These are phyloP conservation scores for Coemansia sp. DNA, from an alignment of 192 early-diverging fungal species.

Conservation along the genomic window DNA sequence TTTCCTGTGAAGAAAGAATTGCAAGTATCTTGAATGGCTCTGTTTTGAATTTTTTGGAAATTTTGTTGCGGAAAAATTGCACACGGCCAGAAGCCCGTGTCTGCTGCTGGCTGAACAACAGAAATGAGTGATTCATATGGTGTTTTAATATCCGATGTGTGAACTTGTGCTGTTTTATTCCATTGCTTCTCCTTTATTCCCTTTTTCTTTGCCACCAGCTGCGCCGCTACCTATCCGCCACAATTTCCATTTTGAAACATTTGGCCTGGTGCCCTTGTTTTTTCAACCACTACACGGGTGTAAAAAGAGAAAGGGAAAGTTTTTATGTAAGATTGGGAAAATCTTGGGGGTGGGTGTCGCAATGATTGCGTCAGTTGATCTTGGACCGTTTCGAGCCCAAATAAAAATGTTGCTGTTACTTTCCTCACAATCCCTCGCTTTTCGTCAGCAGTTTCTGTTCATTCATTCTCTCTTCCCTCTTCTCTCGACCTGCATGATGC, in stretches of 20 bases:
- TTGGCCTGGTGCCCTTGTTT: too few relatives aligned
- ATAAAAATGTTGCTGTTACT: too few relatives aligned
- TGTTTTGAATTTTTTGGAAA: not conserved
- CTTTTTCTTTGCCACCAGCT: not conserved
- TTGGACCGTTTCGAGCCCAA: too few relatives aligned
- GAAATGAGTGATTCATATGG: slow-evolving; percentile 5
- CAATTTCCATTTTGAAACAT: not conserved
- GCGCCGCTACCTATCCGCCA: not conserved
- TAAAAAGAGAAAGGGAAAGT: too few relatives aligned
- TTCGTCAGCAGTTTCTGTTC: too few relatives aligned
- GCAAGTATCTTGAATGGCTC: not conserved
- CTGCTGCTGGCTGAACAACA: not conserved
- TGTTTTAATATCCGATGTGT: slow-evolving; percentile 6
- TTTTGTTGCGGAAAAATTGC: not conserved
- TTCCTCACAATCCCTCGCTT: too few relatives aligned
- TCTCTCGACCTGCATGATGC: too few relatives aligned
- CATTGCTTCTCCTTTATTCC: not conserved
- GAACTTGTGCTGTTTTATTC: not conserved
- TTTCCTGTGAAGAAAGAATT: not conserved
- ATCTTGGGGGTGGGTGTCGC: too few relatives aligned
- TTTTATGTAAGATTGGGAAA: too few relatives aligned
- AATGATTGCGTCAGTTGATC: too few relatives aligned
- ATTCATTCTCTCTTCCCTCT: too few relatives aligned
- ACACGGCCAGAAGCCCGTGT: not conserved
- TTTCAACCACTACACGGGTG: too few relatives aligned